Percentiles rank a stretch among this genome's conserved stretches.
Conservation (phyloP, 352 stramenopile species). For the Ophiocytium majus region DNA sequence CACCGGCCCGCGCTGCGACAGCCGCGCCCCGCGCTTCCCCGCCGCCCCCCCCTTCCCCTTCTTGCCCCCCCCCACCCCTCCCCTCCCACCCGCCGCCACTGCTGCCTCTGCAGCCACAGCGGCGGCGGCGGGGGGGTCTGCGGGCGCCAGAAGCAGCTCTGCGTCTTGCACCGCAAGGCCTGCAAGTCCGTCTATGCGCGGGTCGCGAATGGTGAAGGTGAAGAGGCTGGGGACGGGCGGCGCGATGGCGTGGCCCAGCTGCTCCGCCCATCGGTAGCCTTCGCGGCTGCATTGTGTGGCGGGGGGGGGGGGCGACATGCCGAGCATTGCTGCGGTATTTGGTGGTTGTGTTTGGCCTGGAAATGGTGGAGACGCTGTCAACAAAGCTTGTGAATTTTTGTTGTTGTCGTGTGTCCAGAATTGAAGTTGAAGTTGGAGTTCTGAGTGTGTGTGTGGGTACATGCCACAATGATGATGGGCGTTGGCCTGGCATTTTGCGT, state of each 20-base stretch:
- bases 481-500: no score
- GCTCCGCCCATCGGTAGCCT: slow-evolving; percentile 64
- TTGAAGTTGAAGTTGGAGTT: no score
- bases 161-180: slow-evolving; percentile 15
- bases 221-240: slow-evolving; percentile 63
- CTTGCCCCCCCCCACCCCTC: not conserved
- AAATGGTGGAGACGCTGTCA: no score
- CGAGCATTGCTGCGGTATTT: slow-evolving; percentile 30
- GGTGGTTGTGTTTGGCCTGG: no score
- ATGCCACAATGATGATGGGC: no score
- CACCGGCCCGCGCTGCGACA: slow-evolving; percentile 67
- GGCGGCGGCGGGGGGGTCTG: not conserved
- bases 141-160: not conserved
- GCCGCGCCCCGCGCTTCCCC: not conserved
- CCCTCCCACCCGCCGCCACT: not conserved
- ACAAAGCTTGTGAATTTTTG: no score
- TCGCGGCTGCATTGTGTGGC: slow-evolving; percentile 66
- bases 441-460: no score
- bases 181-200: slow-evolving; percentile 26
- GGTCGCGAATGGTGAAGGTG: slow-evolving; percentile 45
- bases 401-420: no score
- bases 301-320: slow-evolving; percentile 29
- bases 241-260: slow-evolving; percentile 66
- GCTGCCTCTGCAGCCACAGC: not conserved
- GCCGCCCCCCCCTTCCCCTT: not conserved